Conservation (phyloP, 2,329 filamentous ascomycete genomes). For the Phyllosticta ampelicida region DNA sequence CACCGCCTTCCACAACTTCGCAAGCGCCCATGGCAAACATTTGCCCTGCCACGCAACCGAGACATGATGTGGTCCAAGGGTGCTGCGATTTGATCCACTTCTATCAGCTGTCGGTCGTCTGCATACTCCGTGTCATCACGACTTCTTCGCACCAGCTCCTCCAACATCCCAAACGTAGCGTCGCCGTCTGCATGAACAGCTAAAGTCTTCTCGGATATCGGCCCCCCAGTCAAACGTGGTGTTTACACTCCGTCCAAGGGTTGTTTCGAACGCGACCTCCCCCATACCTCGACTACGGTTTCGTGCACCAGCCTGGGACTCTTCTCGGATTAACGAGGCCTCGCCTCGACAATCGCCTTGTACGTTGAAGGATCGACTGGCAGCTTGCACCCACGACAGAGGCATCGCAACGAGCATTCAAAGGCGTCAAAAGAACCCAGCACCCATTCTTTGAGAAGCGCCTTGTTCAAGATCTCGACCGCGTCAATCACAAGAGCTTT, state of each 20-base stretch:
- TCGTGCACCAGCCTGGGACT: background rate
- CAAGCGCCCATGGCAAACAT: background rate
- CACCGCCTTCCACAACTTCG: conserved; percentile 6
- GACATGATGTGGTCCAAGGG: background rate
- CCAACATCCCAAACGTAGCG: background rate
- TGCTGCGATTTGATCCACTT: background rate
- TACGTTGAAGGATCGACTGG: background rate
- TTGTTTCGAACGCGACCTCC: background rate
- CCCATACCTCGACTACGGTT: background rate
- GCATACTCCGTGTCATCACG: background rate
- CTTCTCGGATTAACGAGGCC: background rate
- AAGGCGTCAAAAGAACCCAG: background rate
- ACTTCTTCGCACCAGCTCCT: background rate
- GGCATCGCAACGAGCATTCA: background rate
- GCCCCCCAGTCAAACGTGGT: background rate
- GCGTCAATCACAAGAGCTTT: background rate
- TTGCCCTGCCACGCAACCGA: background rate
- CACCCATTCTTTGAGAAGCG: background rate
- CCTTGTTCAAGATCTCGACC: background rate
- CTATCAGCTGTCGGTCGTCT: background rate
- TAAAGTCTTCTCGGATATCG: background rate
- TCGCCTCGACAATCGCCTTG: background rate
- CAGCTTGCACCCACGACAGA: background rate
- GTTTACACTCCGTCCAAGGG: background rate
- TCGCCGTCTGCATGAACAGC: background rate